phyloP scores from a whole-genome alignment of 179 eudicot species.

The Carnegiea gigantea region DNA sequence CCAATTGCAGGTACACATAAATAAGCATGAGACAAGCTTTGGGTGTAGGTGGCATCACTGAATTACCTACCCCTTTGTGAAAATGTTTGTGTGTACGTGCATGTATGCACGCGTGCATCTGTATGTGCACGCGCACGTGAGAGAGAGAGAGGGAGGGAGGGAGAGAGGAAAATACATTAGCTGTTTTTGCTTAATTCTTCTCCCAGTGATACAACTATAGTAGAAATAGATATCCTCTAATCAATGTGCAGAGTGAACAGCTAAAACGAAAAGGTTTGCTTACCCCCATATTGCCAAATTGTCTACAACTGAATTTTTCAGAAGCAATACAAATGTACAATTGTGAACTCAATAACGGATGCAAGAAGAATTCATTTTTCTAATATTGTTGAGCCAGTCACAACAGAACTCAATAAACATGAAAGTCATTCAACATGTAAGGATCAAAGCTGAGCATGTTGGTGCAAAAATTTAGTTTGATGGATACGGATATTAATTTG shows the following conservation, averaged over 20 bases:
- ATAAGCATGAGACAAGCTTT: not conserved
- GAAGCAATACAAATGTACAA: not conserved
- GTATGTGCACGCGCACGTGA: no score
- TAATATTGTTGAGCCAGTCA: no score
- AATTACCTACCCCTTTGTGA: not conserved
- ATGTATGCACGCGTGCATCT: no score
- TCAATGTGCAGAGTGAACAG: not conserved
- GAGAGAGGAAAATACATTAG: no score
- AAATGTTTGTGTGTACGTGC: no score
- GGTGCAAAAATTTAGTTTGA: not conserved
- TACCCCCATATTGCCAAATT: no score
- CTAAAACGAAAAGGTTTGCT: not conserved
- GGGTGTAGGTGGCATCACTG: not conserved
- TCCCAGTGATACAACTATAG: no score
- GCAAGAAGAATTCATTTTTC: not conserved
- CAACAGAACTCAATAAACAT: no score
- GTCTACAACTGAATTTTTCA: not conserved
- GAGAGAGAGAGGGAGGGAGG: no score
- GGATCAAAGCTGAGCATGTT: not conserved
- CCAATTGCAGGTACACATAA: constrained; percentile 36
- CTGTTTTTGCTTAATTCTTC: no score
- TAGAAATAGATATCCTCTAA: not conserved
- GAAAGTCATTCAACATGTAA: no score
- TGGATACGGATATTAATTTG: no score
- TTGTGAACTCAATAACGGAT: not conserved